These are phyloP conservation scores for Ganoderma leucocontextum DNA, from an alignment of 1,284 basidiomycete species.

Conservation along the genomic window DNA sequence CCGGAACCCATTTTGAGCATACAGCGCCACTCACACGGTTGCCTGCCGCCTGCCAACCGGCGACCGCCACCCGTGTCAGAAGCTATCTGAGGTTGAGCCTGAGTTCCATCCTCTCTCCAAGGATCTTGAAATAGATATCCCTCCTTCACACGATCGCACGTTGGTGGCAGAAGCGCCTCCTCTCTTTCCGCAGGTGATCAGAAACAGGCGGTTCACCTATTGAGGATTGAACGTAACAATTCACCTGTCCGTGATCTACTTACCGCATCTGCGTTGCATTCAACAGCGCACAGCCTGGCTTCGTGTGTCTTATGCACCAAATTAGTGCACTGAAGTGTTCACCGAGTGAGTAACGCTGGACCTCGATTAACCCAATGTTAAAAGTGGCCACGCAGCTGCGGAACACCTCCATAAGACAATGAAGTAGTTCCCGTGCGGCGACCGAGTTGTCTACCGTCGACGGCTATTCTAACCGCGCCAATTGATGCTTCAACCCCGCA, in stretches of 20 bases:
- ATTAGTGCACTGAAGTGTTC: not conserved
- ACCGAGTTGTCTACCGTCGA: not conserved
- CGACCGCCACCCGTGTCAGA: slow-evolving; percentile 5
- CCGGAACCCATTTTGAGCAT: slow-evolving; percentile 17
- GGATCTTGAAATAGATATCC: slow-evolving; percentile 9
- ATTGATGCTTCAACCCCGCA: not conserved
- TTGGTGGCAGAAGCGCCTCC: slow-evolving; percentile 10
- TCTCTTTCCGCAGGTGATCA: not conserved
- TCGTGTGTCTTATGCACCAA: not conserved
- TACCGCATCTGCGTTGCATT: not conserved
- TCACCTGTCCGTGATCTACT: not conserved
- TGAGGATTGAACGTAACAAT: not conserved
- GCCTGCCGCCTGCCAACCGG: slow-evolving; percentile 6
- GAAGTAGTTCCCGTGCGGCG: not conserved
- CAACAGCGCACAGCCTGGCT: not conserved
- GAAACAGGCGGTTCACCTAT: not conserved
- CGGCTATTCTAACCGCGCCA: not conserved
- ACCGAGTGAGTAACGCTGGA: not conserved
- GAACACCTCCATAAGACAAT: not conserved
- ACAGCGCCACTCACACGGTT: slow-evolving; percentile 4
- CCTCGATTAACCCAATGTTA: not conserved
- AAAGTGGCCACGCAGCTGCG: not conserved
- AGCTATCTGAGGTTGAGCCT: not conserved
- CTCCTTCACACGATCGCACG: slow-evolving; percentile 20
- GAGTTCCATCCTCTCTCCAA: not conserved